Conservation (phyloP, 495 filamentous ascomycete genomes). For the Talaromyces adpressus region DNA sequence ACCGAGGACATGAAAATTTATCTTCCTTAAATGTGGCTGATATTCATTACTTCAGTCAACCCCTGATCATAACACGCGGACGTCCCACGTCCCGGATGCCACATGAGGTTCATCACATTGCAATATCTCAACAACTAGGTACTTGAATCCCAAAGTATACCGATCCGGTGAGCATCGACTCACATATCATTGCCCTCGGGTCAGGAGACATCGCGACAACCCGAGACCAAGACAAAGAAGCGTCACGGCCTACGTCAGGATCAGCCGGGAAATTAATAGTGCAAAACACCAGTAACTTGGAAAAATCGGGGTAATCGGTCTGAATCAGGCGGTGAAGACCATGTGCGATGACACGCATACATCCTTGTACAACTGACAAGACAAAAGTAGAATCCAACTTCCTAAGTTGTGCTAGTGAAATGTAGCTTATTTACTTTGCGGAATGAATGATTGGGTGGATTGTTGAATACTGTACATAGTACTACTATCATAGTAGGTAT, state of each 20-base stretch:
- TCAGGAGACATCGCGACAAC: not conserved
- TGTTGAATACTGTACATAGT: not conserved
- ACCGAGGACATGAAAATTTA: not conserved
- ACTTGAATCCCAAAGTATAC: not conserved
- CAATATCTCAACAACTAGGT: not conserved
- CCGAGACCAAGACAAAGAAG: not conserved
- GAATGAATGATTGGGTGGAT: not conserved
- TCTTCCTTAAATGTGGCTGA: not conserved
- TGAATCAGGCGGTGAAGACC: constrained; percentile 1
- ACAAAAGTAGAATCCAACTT: not conserved
- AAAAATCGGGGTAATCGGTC: not conserved
- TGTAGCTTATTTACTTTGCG: not conserved
- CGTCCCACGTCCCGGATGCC: not conserved
- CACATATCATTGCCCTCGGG: not conserved
- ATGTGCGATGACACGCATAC: not conserved
- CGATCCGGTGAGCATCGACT: not conserved
- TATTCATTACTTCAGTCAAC: not conserved
- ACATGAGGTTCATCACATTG: not conserved
- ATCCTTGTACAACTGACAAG: not conserved
- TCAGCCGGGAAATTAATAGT: not conserved
- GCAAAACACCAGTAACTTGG: not conserved
- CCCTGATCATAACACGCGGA: constrained; percentile 2
- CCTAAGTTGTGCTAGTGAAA: not conserved
- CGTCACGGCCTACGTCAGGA: not conserved
- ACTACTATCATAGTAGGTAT: not conserved